phyloP scores from a whole-genome alignment of 2,329 filamentous ascomycete species.

The Sarocladium strictum region DNA sequence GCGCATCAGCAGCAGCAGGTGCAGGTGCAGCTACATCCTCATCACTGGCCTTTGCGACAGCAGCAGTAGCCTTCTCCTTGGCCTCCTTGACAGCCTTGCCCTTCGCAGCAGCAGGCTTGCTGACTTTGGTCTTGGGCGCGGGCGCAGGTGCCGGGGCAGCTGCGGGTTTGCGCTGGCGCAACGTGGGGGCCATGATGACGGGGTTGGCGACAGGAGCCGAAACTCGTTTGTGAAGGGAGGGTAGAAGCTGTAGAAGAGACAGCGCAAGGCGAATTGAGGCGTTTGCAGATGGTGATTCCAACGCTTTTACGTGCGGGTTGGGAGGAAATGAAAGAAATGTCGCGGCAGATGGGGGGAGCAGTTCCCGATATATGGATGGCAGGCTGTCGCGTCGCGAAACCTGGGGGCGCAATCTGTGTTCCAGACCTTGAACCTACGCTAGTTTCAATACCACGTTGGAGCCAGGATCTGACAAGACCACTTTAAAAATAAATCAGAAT shows the following conservation, averaged over 20 bases:
- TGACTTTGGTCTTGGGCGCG: conserved; percentile 25
- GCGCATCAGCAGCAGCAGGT: conserved; percentile 15
- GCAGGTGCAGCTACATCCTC: conserved; percentile 11
- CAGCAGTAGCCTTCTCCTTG: conserved; percentile 19
- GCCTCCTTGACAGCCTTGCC: conserved; percentile 27
- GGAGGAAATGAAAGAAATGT: not conserved
- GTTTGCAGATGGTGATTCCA: too few relatives aligned
- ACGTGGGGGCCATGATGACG: conserved; percentile 45
- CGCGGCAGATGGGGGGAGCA: not conserved
- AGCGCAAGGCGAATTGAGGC: not conserved
- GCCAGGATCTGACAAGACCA: too few relatives aligned
- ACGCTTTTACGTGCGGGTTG: too few relatives aligned
- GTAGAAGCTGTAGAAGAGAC: not conserved
- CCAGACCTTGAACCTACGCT: conserved; percentile 1
- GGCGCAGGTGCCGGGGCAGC: conserved; percentile 41
- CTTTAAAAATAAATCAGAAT: too few relatives aligned
- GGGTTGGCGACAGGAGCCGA: not conserved
- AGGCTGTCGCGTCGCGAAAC: conserved; percentile 2
- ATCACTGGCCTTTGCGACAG: conserved; percentile 20
- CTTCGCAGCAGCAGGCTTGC: conserved; percentile 28
- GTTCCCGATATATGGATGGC: not conserved
- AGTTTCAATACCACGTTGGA: not conserved
- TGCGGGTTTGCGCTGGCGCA: conserved; percentile 55
- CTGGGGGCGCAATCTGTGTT: not conserved
- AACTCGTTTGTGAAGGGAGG: not conserved